Evolutionary conservation across 1,139 yeast genomes (phyloP).

Genomic region (Citeromyces siamensis): DNA sequence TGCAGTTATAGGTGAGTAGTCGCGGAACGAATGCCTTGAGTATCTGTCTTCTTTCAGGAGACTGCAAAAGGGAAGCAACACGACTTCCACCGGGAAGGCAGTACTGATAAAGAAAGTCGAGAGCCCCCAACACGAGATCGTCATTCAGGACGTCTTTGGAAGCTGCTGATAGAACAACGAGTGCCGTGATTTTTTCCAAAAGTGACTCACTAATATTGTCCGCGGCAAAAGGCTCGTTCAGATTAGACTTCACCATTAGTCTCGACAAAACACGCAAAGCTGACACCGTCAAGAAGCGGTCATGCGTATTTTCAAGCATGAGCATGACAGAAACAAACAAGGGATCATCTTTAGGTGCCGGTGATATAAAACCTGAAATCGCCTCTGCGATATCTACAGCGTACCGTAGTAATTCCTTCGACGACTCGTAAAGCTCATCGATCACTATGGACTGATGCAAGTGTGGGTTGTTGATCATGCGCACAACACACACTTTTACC

Average conservation of each 20-base stretch:
- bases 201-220: conserved; percentile 25
- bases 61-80: conserved; percentile 21
- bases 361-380: conserved; percentile 70
- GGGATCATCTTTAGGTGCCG: conserved; percentile 52
- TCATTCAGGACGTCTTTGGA: conserved; percentile 22
- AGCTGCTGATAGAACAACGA: conserved; percentile 26
- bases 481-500: conserved; percentile 38
- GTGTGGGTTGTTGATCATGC: conserved; percentile 32
- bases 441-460: conserved; percentile 18
- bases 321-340: conserved; percentile 38
- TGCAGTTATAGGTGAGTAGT: conserved; percentile 41
- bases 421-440: conserved; percentile 22
- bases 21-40: conserved; percentile 49
- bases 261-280: conserved; percentile 42
- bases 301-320: conserved; percentile 34
- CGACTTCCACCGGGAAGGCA: conserved; percentile 34
- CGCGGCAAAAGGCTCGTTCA: conserved; percentile 26
- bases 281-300: conserved; percentile 40
- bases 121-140: conserved; percentile 48
- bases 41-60: conserved; percentile 30
- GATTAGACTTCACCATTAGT: conserved; percentile 29
- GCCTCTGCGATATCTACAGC: conserved; percentile 76
- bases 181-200: conserved; percentile 31
- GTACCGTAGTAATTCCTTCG: conserved; percentile 56
- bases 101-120: conserved; percentile 59